These are phyloP conservation scores for Podila epigama DNA, from an alignment of 192 early-diverging fungal genomes.

Conservation along the genomic window DNA sequence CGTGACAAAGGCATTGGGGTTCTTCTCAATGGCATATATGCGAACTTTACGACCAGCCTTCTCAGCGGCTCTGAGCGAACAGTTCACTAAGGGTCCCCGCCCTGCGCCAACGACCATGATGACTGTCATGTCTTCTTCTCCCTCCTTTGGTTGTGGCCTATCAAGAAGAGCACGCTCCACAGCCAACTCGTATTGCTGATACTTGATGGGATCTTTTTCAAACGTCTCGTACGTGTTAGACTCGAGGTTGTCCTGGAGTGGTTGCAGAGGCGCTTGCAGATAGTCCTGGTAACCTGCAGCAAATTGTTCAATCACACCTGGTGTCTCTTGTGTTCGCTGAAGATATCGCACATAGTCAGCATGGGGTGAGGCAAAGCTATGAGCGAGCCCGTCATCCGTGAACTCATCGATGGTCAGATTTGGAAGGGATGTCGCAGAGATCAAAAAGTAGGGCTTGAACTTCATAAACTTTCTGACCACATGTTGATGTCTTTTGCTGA, in stretches of 20 bases:
- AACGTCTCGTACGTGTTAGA: constrained; percentile 95
- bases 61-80: constrained; percentile 81
- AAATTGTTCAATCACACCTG: constrained; percentile 72
- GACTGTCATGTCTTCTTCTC: constrained; percentile 54
- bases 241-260: constrained; percentile 95
- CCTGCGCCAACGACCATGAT: constrained; percentile 97
- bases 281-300: constrained; percentile 91
- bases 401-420: constrained; percentile 43
- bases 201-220: constrained; percentile 95
- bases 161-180: constrained; percentile 66
- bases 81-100: constrained; percentile 92
- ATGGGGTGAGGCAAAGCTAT: constrained; percentile 66
- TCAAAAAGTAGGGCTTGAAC: constrained; percentile 45
- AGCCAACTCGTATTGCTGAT: constrained; percentile 84
- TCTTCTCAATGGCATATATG: constrained; percentile 95
- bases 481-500: constrained; percentile 78
- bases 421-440: constrained; percentile 37
- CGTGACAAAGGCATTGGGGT: constrained; percentile 93
- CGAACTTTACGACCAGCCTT: constrained; percentile 63
- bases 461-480: constrained; percentile 65
- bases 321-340: constrained; percentile 64
- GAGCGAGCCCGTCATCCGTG: constrained; percentile 30
- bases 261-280: constrained; percentile 83
- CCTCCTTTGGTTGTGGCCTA: constrained; percentile 42
- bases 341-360: constrained; percentile 85